These are phyloP conservation scores for Lentinus polychrous DNA, from an alignment of 1,284 basidiomycete species.

Conservation along the genomic window DNA sequence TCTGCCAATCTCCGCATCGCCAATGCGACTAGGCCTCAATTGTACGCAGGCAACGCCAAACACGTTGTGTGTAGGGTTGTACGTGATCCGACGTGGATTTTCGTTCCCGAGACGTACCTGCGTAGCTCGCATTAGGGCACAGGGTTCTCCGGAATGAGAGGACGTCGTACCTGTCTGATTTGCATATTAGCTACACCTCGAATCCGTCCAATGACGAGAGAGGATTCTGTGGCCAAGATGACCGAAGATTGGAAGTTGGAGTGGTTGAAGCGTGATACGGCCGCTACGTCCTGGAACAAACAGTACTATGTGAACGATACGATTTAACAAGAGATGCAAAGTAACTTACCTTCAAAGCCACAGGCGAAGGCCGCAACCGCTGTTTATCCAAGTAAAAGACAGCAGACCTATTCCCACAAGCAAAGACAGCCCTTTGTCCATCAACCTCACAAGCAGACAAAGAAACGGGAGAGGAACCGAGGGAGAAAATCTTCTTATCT, in stretches of 20 bases:
- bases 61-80: conserved; percentile 44
- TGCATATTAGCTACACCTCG: conserved; percentile 76
- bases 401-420: conserved; percentile 55
- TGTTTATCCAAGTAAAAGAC: conserved; percentile 65
- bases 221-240: conserved; percentile 47
- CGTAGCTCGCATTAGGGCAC: background rate
- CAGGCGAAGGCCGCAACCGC: conserved; percentile 60
- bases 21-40: conserved; percentile 46
- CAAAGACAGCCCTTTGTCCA: conserved; percentile 50
- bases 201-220: conserved; percentile 59
- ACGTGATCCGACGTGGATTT: conserved; percentile 57
- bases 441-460: conserved; percentile 47
- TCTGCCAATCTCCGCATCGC: conserved; percentile 38
- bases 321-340: background rate
- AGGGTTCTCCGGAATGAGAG: background rate
- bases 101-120: conserved; percentile 66
- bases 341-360: conserved; percentile 61
- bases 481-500: conserved; percentile 50
- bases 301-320: background rate
- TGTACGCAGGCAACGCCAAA: conserved; percentile 62
- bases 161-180: conserved; percentile 37
- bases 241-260: conserved; percentile 44
- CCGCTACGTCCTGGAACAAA: conserved; percentile 49
- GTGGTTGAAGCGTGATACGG: conserved; percentile 47
- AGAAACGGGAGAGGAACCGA: conserved; percentile 67